Percentiles rank a stretch among this genome's conserved stretches.
These are phyloP conservation scores for Sphaerobolus stellatus DNA, from an alignment of 1,284 basidiomycete genomes.

Conservation along the genomic window DNA sequence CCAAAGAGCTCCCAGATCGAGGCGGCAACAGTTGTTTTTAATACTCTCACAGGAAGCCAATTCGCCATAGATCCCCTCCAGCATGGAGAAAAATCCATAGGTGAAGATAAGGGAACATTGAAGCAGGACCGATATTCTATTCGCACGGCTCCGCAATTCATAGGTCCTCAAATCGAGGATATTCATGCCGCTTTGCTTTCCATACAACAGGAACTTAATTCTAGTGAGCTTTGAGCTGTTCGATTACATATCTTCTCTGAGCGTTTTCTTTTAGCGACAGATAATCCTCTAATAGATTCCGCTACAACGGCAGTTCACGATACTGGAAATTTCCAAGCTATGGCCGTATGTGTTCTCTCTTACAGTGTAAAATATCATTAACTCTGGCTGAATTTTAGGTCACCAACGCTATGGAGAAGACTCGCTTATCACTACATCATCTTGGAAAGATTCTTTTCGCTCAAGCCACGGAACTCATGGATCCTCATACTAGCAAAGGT, in stretches of 20 bases:
- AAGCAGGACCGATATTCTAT: slow-evolving; percentile 64
- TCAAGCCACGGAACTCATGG: slow-evolving; percentile 82
- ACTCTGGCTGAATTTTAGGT: slow-evolving; percentile 45
- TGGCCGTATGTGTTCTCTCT: slow-evolving; percentile 36
- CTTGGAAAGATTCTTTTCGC: slow-evolving; percentile 83
- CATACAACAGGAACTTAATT: slow-evolving; percentile 79
- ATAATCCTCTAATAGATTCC: slow-evolving; percentile 73
- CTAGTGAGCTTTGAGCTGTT: slow-evolving; percentile 54
- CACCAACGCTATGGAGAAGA: slow-evolving; percentile 87
- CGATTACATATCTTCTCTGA: not conserved
- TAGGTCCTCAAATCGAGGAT: slow-evolving; percentile 85
- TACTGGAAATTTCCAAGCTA: slow-evolving; percentile 87
- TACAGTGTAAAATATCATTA: not conserved
- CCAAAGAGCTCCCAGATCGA: slow-evolving; percentile 63
- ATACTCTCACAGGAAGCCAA: slow-evolving; percentile 60
- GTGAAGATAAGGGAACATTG: slow-evolving; percentile 2
- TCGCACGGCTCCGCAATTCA: slow-evolving; percentile 77
- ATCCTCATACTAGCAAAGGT: slow-evolving; percentile 80
- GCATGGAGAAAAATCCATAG: slow-evolving; percentile 38
- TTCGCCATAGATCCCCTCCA: slow-evolving; percentile 49
- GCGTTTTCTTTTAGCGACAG: slow-evolving; percentile 48
- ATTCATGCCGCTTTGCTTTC: slow-evolving; percentile 65
- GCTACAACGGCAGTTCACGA: slow-evolving; percentile 71
- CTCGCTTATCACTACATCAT: slow-evolving; percentile 76
- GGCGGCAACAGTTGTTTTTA: slow-evolving; percentile 65